Base-by-base conservation (phyloP, 352 stramenopile genomes). In the Phytophthora foliorum region DNA sequence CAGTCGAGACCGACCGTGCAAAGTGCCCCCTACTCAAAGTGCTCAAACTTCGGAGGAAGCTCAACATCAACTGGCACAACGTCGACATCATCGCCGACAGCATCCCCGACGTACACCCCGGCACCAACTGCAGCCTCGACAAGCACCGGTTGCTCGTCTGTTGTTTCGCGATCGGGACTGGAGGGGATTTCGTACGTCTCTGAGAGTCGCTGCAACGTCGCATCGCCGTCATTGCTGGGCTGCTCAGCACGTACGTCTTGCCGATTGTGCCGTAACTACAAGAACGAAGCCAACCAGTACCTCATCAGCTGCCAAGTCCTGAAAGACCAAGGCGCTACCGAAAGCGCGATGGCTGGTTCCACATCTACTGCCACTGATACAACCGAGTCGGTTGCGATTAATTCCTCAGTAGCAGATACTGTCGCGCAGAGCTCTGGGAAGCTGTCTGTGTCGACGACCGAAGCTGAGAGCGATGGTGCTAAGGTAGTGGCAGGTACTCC, bases 241-340 rank as follows among this genome's bases (percentile, higher is more conserved):
- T 92, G 82, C 54, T 77, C 81, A 7, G 52, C 63, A 24, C 55
- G 61, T 7, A 84, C 85, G 16, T 73, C 55, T 14, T 92, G 85
- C 48, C 83, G 74, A 32, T 46, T 93, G 9, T 93, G 85, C 44
- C 72, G 76, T 27, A 73, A 76, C 13, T 55, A n/a, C 51, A 92
- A 93, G 69, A 88, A 80, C 62, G 75, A 87, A 57, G 60, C 31
- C 25, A 91, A 91, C 50, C 75, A 84, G 71, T 82, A 75, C 44
- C 69, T 93, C 49, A 31, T 82, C 21, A 84, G 73, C 55, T 93
- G 83, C 66, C 73, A 78, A 53, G 77, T 89, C 25, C 44, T 92
- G 19, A 60, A 72, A 36, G 63, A 78, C 9, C 42, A 61, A 38
- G 45, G 24, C 32, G 36, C 42, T 38, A 67, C 57, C 27, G 66